Conservation (phyloP, 2,329 filamentous ascomycete genomes). For the Pseudogymnoascus sp. region DNA sequence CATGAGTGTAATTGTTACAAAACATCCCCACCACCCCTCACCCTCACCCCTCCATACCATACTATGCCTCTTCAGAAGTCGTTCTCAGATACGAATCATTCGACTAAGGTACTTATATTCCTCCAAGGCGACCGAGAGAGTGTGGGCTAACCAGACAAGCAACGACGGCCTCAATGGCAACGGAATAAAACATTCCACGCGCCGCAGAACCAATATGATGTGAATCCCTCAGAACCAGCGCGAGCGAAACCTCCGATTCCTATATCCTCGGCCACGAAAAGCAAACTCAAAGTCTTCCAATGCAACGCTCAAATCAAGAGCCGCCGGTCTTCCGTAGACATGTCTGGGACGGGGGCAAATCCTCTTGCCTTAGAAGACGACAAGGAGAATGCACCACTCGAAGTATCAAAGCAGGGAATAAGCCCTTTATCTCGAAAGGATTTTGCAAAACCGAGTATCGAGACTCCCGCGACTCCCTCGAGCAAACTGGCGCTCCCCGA, state of each 20-base stretch:
- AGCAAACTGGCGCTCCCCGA: constrained; percentile 50
- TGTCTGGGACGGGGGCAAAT: constrained; percentile 16
- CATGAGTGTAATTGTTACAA: background rate
- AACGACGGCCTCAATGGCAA: constrained; percentile 22
- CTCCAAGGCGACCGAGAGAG: background rate
- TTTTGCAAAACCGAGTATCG: constrained; percentile 17
- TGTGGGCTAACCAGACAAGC: background rate
- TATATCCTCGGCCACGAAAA: constrained; percentile 48
- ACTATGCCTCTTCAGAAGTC: constrained; percentile 29
- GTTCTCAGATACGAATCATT: constrained; percentile 29
- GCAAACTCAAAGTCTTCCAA: constrained; percentile 49
- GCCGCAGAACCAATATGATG: constrained; percentile 11
- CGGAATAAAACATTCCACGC: constrained; percentile 26
- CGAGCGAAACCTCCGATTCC: constrained; percentile 22
- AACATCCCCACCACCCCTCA: background rate
- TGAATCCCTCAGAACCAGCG: constrained; percentile 17
- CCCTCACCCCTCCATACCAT: background rate
- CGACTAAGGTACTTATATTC: constrained; percentile 17
- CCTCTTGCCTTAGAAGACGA: constrained; percentile 19
- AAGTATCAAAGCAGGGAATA: background rate
- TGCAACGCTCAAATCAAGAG: constrained; percentile 34
- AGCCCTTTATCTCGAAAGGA: background rate
- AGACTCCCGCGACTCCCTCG: constrained; percentile 38
- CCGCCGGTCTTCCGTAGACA: background rate
- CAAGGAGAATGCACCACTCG: constrained; percentile 20